Conservation (phyloP, 164 flowering plant species). For the Akebia trifoliata region DNA sequence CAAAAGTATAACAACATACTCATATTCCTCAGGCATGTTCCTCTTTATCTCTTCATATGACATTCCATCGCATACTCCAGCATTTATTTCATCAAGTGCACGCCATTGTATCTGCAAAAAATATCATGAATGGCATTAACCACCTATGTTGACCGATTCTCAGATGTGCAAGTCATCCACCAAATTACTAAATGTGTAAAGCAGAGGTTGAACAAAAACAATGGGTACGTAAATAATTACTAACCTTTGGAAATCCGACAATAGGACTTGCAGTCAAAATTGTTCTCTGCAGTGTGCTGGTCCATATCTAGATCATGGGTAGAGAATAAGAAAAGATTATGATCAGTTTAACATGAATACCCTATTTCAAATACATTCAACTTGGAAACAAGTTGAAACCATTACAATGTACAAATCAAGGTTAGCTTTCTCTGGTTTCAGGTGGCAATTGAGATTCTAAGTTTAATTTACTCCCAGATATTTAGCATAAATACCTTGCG, state of each 20-base stretch:
- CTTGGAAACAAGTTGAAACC: neutral
- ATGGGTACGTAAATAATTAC: constrained; percentile 7
- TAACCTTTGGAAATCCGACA: constrained; percentile 94
- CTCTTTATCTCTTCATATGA: constrained; percentile 94
- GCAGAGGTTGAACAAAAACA: constrained; percentile 1
- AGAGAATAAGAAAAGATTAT: neutral
- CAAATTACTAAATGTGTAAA: neutral
- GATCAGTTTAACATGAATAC: constrained; percentile 1
- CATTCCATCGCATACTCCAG: constrained; percentile 99
- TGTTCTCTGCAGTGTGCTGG: constrained; percentile 95
- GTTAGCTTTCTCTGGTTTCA: too few species aligned
- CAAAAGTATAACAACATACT: constrained; percentile 45
- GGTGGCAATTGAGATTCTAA: too few species aligned
- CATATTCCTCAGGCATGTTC: constrained; percentile 98
- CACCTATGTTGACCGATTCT: neutral
- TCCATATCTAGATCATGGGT: constrained; percentile 71
- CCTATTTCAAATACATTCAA: neutral
- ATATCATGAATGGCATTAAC: constrained; percentile 1
- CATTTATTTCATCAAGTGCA: constrained; percentile 96
- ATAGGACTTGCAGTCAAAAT: constrained; percentile 86
- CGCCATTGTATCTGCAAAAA: constrained; percentile 90
- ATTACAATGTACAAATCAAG: neutral
- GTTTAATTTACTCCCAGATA: too few species aligned
- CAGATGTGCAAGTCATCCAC: neutral
- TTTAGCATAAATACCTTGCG: too few species aligned